These are phyloP conservation scores for Omphalea diandra DNA, from an alignment of 441 rosid species.

Conservation along the genomic window DNA sequence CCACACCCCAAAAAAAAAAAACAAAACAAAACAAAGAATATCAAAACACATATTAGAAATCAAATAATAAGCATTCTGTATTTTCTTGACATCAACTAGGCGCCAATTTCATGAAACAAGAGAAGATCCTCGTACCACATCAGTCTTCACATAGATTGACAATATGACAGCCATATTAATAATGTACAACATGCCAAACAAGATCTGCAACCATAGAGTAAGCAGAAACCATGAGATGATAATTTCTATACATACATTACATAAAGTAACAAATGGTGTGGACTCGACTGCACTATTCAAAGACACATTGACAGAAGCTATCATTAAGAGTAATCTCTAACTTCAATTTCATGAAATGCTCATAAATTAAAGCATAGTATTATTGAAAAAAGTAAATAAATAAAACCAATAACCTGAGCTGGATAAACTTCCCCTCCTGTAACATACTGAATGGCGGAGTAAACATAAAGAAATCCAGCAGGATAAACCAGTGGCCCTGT, in stretches of 20 bases:
- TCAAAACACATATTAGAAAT: not conserved
- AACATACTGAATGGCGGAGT: conserved; percentile 65
- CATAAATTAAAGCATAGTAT: too few species aligned
- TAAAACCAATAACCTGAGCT: too few species aligned
- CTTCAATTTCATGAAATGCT: too few species aligned
- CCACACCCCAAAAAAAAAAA: conserved; percentile 5
- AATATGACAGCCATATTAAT: conserved; percentile 68
- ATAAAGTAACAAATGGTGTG: too few species aligned
- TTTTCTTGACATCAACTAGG: not conserved
- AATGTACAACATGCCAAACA: conserved; percentile 74
- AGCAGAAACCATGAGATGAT: conserved; percentile 7
- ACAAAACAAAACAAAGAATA: conserved; percentile 2
- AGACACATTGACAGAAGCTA: not conserved
- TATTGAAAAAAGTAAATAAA: too few species aligned
- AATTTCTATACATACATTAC: too few species aligned
- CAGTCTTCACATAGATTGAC: conserved; percentile 67
- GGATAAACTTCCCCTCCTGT: conserved; percentile 72
- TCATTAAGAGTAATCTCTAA: not conserved
- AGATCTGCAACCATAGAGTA: conserved; percentile 53
- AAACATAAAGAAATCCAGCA: conserved; percentile 89
- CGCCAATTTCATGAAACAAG: conserved; percentile 4
- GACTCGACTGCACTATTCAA: not conserved
- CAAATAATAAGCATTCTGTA: too few species aligned
- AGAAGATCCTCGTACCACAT: conserved; percentile 51
- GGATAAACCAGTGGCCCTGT: conserved; percentile 97